A percentile compares a stretch with the other conserved stretches of the same genome.
phyloP scores from a whole-genome alignment of 305 asterid species.

The Rubia tinctorum region DNA sequence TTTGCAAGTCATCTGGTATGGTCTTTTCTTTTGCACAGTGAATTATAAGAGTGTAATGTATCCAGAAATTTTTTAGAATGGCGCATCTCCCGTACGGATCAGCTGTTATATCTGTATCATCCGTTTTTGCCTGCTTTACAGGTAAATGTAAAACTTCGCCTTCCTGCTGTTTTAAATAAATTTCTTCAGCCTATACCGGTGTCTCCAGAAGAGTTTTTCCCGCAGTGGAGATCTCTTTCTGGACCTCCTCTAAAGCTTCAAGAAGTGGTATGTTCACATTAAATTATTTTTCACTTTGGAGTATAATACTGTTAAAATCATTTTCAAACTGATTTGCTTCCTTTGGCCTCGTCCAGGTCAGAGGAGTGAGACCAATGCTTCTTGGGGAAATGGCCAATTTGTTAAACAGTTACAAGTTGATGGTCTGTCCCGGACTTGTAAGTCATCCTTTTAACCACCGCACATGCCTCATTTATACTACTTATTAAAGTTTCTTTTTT shows the following conservation, averaged over 20 bases:
- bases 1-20: slow-evolving; percentile 74
- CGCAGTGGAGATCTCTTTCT: slow-evolving; percentile 98
- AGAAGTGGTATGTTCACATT: slow-evolving; percentile 73
- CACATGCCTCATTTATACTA: not conserved
- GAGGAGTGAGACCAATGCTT: slow-evolving; percentile 90
- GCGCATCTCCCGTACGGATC: not conserved
- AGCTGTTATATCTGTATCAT: slow-evolving; percentile 7
- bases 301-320: not conserved
- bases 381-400: slow-evolving; percentile 85
- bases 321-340: slow-evolving; percentile 10
- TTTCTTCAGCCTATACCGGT: slow-evolving; percentile 85
- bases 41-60: not conserved
- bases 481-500: not conserved
- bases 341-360: slow-evolving; percentile 56
- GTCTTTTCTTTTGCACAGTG: slow-evolving; percentile 11
- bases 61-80: not conserved
- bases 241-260: slow-evolving; percentile 99
- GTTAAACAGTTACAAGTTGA: slow-evolving; percentile 60
- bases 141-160: slow-evolving; percentile 94
- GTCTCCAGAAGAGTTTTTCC: slow-evolving; percentile 93
- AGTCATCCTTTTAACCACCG: slow-evolving; percentile 26
- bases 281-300: slow-evolving; percentile 1
- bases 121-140: slow-evolving; percentile 28
- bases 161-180: slow-evolving; percentile 90
- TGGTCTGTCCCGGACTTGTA: slow-evolving; percentile 94